phyloP scores from a whole-genome alignment of 176 grass and related monocot species.

The Themeda triandra region DNA sequence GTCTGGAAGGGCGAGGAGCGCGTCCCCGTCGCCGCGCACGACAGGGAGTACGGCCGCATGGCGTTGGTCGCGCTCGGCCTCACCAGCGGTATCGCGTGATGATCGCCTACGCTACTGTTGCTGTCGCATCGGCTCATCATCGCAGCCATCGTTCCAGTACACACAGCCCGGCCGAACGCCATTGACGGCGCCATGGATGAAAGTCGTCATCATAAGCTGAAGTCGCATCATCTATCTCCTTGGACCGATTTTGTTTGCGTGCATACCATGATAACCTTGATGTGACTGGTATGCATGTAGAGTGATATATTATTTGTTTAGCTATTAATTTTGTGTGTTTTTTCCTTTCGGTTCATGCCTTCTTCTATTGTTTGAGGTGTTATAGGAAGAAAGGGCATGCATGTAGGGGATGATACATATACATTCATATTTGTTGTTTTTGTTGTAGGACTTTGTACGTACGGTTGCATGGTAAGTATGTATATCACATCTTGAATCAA shows the following conservation, averaged over 20 bases:
- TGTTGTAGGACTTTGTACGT: no score
- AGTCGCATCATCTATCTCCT: background rate
- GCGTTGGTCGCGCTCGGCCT: slow-evolving; percentile 24
- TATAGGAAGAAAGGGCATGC: no score
- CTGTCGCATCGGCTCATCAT: no score
- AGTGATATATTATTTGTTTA: no score
- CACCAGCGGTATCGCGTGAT: slow-evolving; percentile 16
- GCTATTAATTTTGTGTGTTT: background rate
- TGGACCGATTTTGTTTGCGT: background rate
- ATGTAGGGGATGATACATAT: no score
- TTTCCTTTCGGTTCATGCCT: background rate
- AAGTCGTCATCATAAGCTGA: background rate
- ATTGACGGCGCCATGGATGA: background rate
- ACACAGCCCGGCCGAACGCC: background rate
- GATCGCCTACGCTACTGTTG: background rate
- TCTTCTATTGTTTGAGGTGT: no score
- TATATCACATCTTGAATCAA: no score
- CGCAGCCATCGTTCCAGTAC: background rate
- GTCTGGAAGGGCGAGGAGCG: slow-evolving; percentile 37
- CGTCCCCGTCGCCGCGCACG: slow-evolving; percentile 11
- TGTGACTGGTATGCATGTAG: background rate
- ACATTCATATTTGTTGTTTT: no score
- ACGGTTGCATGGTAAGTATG: no score
- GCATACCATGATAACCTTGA: background rate
- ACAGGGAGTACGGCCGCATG: slow-evolving; percentile 49